A percentile compares a stretch with the other conserved stretches of the same genome.
Conservation (phyloP, 768 basidiomycete genomes). For the Lyophyllum decastes region DNA sequence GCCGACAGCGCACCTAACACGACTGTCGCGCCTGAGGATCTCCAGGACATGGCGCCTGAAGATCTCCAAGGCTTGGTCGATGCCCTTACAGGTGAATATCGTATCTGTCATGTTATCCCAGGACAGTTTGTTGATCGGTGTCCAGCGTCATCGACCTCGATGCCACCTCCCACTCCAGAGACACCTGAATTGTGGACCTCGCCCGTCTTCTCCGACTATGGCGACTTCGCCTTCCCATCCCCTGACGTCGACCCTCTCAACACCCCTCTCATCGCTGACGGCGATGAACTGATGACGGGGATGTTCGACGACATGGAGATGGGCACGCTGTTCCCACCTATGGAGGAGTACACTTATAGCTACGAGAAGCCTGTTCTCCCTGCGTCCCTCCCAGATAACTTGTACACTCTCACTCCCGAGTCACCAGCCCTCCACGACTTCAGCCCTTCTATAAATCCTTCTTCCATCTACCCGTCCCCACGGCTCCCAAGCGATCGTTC, state of each 20-base stretch:
- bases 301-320: neutral
- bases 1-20: slow-evolving; percentile 29
- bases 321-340: slow-evolving; percentile 9
- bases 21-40: slow-evolving; percentile 24
- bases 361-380: slow-evolving; percentile 9
- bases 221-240: slow-evolving; percentile 31
- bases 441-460: slow-evolving; percentile 31
- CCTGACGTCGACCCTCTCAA: slow-evolving; percentile 11
- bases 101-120: slow-evolving; percentile 16
- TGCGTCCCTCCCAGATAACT: slow-evolving; percentile 14
- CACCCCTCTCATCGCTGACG: slow-evolving; percentile 34
- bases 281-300: slow-evolving; percentile 13
- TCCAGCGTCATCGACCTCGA: neutral
- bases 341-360: neutral
- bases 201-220: slow-evolving; percentile 26
- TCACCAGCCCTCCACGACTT: slow-evolving; percentile 43
- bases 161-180: slow-evolving; percentile 17
- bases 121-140: neutral
- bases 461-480: slow-evolving; percentile 35
- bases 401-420: slow-evolving; percentile 53
- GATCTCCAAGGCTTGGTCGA: slow-evolving; percentile 19
- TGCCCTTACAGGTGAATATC: slow-evolving; percentile 15
- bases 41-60: slow-evolving; percentile 24
- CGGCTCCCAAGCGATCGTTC: slow-evolving; percentile 16
- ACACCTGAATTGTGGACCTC: slow-evolving; percentile 18